phyloP scores from a whole-genome alignment of 2,329 filamentous ascomycete genomes.

The Fusarium succisae region DNA sequence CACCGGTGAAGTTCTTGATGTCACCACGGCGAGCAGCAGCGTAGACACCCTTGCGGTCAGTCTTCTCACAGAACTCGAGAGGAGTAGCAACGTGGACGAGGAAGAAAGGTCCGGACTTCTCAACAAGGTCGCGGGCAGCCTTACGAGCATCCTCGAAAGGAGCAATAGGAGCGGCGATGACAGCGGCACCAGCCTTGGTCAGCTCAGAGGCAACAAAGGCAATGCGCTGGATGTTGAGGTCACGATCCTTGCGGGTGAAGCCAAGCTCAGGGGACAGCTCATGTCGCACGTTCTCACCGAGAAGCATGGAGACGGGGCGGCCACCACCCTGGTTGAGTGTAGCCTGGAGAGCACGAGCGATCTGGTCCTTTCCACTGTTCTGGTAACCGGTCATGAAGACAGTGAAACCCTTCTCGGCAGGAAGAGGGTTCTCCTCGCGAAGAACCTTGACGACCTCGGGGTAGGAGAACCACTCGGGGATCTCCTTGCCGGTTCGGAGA shows the following conservation, averaged over 20 bases:
- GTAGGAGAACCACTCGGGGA: conserved; percentile 99
- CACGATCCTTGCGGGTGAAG: conserved; percentile 91
- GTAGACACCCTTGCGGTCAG: conserved; percentile 93
- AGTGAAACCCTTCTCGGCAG: conserved; percentile 93
- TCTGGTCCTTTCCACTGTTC: conserved; percentile 96
- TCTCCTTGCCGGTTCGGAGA: conserved; percentile 89
- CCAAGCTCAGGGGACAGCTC: conserved; percentile 96
- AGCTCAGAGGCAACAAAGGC: conserved; percentile 96
- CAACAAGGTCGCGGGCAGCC: conserved; percentile 83
- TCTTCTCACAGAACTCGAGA: conserved; percentile 93
- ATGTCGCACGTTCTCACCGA: conserved; percentile 93
- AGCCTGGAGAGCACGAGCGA: conserved; percentile 93
- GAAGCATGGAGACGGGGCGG: conserved; percentile 89
- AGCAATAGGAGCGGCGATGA: conserved; percentile 96
- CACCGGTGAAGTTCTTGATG: conserved; percentile 98
- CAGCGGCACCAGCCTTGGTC: conserved; percentile 89
- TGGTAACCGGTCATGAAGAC: conserved; percentile 97
- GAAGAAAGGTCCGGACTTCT: conserved; percentile 92
- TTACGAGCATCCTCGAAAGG: conserved; percentile 84
- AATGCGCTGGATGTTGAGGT: conserved; percentile 95
- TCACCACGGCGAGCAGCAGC: conserved; percentile 83
- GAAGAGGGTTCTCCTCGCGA: conserved; percentile 93
- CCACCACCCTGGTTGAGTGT: conserved; percentile 98
- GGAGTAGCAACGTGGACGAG: conserved; percentile 94
- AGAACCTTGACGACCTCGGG: conserved; percentile 97